phyloP scores from a whole-genome alignment of 345 rosid genomes.

The Citropsis articulata region DNA sequence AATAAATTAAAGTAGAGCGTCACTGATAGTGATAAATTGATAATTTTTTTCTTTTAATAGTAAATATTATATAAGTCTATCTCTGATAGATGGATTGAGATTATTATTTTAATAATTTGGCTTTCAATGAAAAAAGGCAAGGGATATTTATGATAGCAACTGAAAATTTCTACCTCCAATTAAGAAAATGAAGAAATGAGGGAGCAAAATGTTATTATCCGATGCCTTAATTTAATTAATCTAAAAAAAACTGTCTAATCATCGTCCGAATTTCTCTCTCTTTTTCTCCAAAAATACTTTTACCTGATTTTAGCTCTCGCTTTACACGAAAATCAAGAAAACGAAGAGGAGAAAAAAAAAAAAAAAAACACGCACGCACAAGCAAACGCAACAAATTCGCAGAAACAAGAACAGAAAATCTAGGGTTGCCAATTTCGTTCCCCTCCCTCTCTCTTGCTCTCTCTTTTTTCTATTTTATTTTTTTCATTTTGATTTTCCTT shows the following conservation, averaged over 20 bases:
- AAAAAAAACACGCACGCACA: not conserved
- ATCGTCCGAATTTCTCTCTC: not conserved
- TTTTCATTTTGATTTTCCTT: constrained; percentile 22
- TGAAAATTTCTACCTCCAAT: too few species aligned
- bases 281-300: not conserved
- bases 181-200: too few species aligned
- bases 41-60: too few species aligned
- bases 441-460: not conserved
- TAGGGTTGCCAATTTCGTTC: constrained; percentile 27
- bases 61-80: too few species aligned
- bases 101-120: too few species aligned
- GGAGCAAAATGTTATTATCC: not conserved
- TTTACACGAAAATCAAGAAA: constrained; percentile 15
- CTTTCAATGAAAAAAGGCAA: too few species aligned
- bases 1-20: too few species aligned
- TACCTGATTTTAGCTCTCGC: not conserved
- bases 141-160: too few species aligned
- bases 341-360: not conserved
- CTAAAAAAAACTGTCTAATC: not conserved
- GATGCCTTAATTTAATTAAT: not conserved
- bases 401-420: not conserved
- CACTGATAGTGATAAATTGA: too few species aligned
- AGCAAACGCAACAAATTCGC: not conserved
- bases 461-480: not conserved
- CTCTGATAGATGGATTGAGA: too few species aligned